Base-by-base conservation (phyloP, 176 grass and related monocot genomes). In the Tuctoria greenei region DNA sequence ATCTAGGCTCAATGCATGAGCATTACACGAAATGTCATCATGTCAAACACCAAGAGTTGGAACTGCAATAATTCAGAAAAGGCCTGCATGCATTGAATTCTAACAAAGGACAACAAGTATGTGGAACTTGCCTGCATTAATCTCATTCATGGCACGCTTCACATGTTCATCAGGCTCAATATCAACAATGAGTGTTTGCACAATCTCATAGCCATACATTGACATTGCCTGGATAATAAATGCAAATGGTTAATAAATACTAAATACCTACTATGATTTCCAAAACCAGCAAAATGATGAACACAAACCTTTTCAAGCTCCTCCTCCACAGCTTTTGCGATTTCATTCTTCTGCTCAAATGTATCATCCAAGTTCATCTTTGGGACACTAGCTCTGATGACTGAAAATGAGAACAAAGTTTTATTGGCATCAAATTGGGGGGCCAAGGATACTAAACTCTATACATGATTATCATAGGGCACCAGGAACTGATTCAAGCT, bases 101-200 rank as follows among this genome's bases (percentile, higher is more conserved):
- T 45, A 46, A 27, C 11, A 49, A 38, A 44, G 46, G 25, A 61
- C 26, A n/a, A n/a, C n/a, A 61, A 67, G 28, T 12, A 9, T 63
- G 27, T 38, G 45, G 37, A 70, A 85, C 81, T 80, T 82, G 60
- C 92, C 92, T 88, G 89, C 87, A 51, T 96, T 96, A 52, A 96
- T 96, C 79, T 96, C 93, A 81, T 96, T 96, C 93, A 96, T 96
- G 12, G 93, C 93, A 74, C 81, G 79, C 75, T 96, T 96, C 37
- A 96, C 93, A 66, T 86, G 82, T 37, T 78, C 87, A 73, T 96
- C 93, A 8, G 93, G 93, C 67, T 92, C 93, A 42, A 96, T 92
- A 73, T 96, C 89, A 52, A 92, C 86, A 66, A 96, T 96, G 16
- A 96, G 78, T 9, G 93, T 96, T 69, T 96, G 93, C 67, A 96